Evolutionary conservation across 495 filamentous ascomycete genomes (phyloP), one percentile per base, ranked within the genome.

Genomic region (Pyronema domesticum): DNA sequence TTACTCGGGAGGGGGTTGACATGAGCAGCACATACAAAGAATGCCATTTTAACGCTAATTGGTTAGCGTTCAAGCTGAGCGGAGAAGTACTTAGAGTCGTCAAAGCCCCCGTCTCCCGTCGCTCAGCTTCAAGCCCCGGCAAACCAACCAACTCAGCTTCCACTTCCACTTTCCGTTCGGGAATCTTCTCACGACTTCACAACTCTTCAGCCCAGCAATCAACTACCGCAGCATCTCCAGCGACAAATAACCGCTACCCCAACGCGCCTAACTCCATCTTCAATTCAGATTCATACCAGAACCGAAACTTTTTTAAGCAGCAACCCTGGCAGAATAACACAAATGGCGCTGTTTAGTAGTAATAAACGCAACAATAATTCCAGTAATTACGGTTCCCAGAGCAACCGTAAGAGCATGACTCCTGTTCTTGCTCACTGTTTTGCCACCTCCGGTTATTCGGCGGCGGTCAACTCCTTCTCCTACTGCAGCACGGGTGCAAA

Each of bases 401-500:
- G 37, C 37, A 9, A 43, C 42, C 50, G 37, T 15, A 47, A 47
- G 14, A 47, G 45, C 45, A 14, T 43, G 50, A 37, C 58, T 19
- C 59, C 46, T 64, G 77, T 88, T 67, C 78, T 86, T 68, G 88
- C 88, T 69, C 87, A 81, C 68, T 89, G 85, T 76, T 95, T 94
- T 73, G 72, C 70, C 57, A 78, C 81, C 60, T 69, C 74, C 57
- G 65, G 72, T 51, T 68, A 58, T 55, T 73, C 74, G 57, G 68
- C 71, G 54, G 68, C 76, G 55, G 76, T 91, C 60, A 77, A 82
- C 64, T 83, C 83, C 57, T 87, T 91, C 72, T 88, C 94, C 73
- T 95, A 94, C 79, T 89, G 81, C 79, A 83, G 86, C 83, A 88
- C 85, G 69, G 74, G 76, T 72, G 80, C 81, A 68, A 76, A 79